phyloP scores from a whole-genome alignment of 2,329 filamentous ascomycete species.

The Metarhizium sp. region DNA sequence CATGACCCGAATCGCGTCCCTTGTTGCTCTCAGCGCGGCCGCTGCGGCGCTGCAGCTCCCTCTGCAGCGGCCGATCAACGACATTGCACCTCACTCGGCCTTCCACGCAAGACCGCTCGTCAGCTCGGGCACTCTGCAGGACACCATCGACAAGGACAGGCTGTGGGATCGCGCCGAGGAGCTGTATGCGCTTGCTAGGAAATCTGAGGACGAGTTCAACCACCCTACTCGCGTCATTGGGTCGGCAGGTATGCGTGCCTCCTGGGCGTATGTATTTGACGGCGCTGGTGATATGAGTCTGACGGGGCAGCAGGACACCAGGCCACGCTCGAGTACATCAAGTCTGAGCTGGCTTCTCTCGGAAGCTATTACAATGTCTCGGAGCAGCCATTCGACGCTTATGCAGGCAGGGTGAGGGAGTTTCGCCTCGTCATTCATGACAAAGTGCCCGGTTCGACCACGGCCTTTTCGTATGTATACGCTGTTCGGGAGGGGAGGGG shows the following conservation, averaged over 20 bases:
- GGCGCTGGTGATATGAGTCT: not conserved
- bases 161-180: slow-evolving; percentile 50
- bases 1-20: not conserved
- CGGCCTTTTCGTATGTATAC: slow-evolving; percentile 34
- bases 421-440: slow-evolving; percentile 47
- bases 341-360: slow-evolving; percentile 41
- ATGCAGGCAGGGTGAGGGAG: slow-evolving; percentile 50
- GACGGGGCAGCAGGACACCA: slow-evolving; percentile 40
- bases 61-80: not conserved
- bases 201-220: slow-evolving; percentile 49
- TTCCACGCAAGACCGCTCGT: slow-evolving; percentile 29
- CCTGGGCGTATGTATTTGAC: not conserved
- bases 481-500: not conserved
- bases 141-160: slow-evolving; percentile 42
- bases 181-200: slow-evolving; percentile 53
- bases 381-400: slow-evolving; percentile 56
- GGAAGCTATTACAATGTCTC: slow-evolving; percentile 52
- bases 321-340: slow-evolving; percentile 56
- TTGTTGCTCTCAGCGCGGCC: not conserved
- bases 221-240: slow-evolving; percentile 66
- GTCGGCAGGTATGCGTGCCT: slow-evolving; percentile 39
- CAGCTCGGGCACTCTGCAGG: slow-evolving; percentile 46
- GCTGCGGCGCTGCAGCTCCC: not conserved
- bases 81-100: not conserved
- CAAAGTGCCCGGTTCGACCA: slow-evolving; percentile 37